phyloP scores from a whole-genome alignment of 768 basidiomycete genomes.

The Termitomyces eurrhizus region DNA sequence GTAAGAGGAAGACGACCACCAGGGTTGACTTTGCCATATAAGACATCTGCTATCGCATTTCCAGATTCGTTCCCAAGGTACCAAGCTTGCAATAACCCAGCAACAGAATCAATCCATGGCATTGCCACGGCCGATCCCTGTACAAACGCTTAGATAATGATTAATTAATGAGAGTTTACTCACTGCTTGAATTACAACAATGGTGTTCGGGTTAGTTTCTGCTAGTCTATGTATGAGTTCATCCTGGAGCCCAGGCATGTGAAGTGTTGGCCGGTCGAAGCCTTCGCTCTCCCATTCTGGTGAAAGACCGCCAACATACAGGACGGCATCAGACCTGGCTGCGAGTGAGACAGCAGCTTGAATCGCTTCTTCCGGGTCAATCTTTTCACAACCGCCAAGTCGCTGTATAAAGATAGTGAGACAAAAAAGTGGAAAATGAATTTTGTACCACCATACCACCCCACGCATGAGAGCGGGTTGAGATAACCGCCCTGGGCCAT shows the following conservation, averaged over 20 bases:
- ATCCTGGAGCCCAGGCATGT: conserved; percentile 56
- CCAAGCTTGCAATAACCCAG: conserved; percentile 59
- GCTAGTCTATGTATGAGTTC: conserved; percentile 52
- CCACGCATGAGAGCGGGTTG: conserved; percentile 70
- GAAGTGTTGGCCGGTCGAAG: conserved; percentile 61
- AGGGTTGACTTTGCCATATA: conserved; percentile 62
- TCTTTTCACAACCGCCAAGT: conserved; percentile 63
- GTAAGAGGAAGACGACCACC: conserved; percentile 56
- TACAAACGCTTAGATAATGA: conserved; percentile 1
- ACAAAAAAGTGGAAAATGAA: conserved; percentile 1
- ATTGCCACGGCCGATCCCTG: conserved; percentile 69
- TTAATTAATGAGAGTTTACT: conserved; percentile 14
- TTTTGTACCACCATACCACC: conserved; percentile 40
- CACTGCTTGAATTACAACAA: conserved; percentile 62
- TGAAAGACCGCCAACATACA: conserved; percentile 57
- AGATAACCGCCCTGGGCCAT: conserved; percentile 39
- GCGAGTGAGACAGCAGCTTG: conserved; percentile 54
- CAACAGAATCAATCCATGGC: conserved; percentile 63
- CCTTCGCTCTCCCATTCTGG: conserved; percentile 78
- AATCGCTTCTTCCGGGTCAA: conserved; percentile 54
- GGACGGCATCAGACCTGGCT: conserved; percentile 47
- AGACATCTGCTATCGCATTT: conserved; percentile 61
- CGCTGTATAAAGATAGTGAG: conserved; percentile 32
- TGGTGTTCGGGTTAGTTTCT: conserved; percentile 50
- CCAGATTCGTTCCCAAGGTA: conserved; percentile 65